These are phyloP conservation scores for Cystoderma amianthinum DNA, from an alignment of 768 basidiomycete genomes.

Conservation along the genomic window DNA sequence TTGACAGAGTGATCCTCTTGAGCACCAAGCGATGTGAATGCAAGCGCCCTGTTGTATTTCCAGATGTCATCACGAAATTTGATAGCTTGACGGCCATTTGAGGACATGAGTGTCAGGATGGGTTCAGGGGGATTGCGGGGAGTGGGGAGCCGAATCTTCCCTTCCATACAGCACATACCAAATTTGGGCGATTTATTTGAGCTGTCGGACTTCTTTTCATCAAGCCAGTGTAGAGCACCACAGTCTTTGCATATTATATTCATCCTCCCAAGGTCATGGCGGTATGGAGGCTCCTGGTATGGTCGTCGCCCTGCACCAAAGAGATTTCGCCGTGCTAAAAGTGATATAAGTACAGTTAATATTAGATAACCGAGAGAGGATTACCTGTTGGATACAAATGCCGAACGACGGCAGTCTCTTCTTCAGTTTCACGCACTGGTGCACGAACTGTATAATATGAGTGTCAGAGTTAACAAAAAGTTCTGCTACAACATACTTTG, in stretches of 20 bases:
- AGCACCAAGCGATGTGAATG: conserved; percentile 29
- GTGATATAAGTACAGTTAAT: too few species aligned
- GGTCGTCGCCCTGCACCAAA: conserved; percentile 10
- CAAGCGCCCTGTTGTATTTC: conserved; percentile 33
- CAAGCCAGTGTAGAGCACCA: conserved; percentile 27
- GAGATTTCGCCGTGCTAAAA: too few species aligned
- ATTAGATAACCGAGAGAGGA: too few species aligned
- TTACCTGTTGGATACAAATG: too few species aligned
- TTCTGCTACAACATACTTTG: too few species aligned
- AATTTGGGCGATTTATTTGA: conserved; percentile 15
- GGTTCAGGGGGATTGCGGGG: conserved; percentile 14
- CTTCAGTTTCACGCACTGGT: too few species aligned
- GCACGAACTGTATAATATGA: too few species aligned
- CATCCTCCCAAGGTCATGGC: conserved; percentile 27
- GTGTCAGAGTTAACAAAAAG: too few species aligned
- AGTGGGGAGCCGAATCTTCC: conserved; percentile 20
- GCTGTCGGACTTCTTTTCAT: conserved; percentile 13
- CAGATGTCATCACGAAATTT: conserved; percentile 28
- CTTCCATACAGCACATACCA: conserved; percentile 26
- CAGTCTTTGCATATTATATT: conserved; percentile 22
- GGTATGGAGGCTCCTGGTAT: conserved; percentile 10
- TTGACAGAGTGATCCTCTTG: conserved; percentile 18
- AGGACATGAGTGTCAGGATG: conserved; percentile 13
- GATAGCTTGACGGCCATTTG: conserved; percentile 3
- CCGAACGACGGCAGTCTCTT: too few species aligned